phyloP scores from a whole-genome alignment of 1,284 basidiomycete genomes.

The Phellopilus nigrolimitatus region DNA sequence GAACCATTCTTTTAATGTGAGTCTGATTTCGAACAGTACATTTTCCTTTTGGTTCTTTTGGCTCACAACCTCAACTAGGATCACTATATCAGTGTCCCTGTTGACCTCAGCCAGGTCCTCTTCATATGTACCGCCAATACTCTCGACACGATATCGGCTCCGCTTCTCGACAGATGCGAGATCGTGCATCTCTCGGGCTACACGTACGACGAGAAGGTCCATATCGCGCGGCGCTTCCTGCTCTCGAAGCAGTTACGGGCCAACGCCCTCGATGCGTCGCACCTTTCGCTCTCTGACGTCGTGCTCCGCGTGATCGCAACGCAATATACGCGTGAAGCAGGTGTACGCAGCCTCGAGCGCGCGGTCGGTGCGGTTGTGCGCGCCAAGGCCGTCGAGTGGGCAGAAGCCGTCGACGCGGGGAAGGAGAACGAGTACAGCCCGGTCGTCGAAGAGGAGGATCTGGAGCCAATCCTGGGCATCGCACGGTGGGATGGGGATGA shows the following conservation, averaged over 20 bases:
- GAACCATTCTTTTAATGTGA: conserved; percentile 77
- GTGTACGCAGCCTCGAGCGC: conserved; percentile 87
- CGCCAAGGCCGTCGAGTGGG: conserved; percentile 87
- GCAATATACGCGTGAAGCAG: conserved; percentile 83
- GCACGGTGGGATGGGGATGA: conserved; percentile 81
- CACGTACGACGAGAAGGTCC: conserved; percentile 86
- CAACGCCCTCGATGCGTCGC: conserved; percentile 57
- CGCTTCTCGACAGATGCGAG: conserved; percentile 74
- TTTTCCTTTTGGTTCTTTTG: no score
- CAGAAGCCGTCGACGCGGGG: conserved; percentile 56
- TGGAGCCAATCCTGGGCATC: conserved; percentile 84
- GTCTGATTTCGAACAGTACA: no score
- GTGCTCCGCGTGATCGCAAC: conserved; percentile 70
- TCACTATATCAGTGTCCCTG: conserved; percentile 88
- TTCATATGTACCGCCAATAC: conserved; percentile 90
- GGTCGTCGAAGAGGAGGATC: conserved; percentile 61
- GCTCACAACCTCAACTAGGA: no score
- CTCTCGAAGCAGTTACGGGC: conserved; percentile 78
- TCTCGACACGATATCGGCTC: conserved; percentile 83
- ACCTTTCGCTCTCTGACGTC: conserved; percentile 59
- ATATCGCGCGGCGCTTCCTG: conserved; percentile 82
- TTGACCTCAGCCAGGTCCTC: conserved; percentile 82
- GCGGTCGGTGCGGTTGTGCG: conserved; percentile 83
- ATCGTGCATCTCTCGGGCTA: conserved; percentile 74
- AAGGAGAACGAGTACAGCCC: conserved; percentile 45